Conservation (phyloP, 2,329 filamentous ascomycete genomes). For the Fusarium hainanense region DNA sequence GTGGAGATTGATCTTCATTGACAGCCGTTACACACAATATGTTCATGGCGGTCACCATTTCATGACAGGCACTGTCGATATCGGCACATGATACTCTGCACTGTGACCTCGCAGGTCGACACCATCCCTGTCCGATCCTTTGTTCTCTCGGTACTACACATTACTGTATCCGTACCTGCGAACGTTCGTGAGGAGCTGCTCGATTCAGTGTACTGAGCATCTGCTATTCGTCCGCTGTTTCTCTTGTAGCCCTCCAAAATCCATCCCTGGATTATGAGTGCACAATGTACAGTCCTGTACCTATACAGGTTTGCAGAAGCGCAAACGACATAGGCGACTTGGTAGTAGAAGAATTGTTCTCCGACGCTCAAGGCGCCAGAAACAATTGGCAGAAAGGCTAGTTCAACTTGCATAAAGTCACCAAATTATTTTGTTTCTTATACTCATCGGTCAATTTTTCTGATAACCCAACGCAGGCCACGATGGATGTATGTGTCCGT, state of each 20-base stretch:
- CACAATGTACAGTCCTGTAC: slow-evolving; percentile 30
- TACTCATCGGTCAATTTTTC: background rate
- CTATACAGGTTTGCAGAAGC: slow-evolving; percentile 41
- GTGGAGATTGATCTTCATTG: slow-evolving; percentile 41
- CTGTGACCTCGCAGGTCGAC: slow-evolving; percentile 29
- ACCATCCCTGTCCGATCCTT: slow-evolving; percentile 21
- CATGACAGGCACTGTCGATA: slow-evolving; percentile 24
- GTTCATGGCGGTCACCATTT: slow-evolving; percentile 38
- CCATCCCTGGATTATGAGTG: slow-evolving; percentile 30
- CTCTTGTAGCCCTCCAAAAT: slow-evolving; percentile 23
- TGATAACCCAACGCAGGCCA: background rate
- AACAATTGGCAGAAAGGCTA: background rate
- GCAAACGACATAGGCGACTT: slow-evolving; percentile 1
- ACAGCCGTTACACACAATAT: slow-evolving; percentile 16
- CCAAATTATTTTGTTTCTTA: background rate
- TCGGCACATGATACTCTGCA: slow-evolving; percentile 36
- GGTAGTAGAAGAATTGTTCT: background rate
- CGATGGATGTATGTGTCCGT: slow-evolving; percentile 25
- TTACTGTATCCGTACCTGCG: slow-evolving; percentile 9
- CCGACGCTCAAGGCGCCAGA: background rate
- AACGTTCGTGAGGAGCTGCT: slow-evolving; percentile 34
- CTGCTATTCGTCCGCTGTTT: slow-evolving; percentile 43
- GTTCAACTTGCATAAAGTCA: background rate
- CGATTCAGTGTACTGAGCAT: slow-evolving; percentile 14
- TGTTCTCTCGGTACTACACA: slow-evolving; percentile 16